A percentile compares a stretch with the other conserved stretches of the same genome.
phyloP scores from a whole-genome alignment of 345 rosid genomes.

The Eucalyptus dawsonii region DNA sequence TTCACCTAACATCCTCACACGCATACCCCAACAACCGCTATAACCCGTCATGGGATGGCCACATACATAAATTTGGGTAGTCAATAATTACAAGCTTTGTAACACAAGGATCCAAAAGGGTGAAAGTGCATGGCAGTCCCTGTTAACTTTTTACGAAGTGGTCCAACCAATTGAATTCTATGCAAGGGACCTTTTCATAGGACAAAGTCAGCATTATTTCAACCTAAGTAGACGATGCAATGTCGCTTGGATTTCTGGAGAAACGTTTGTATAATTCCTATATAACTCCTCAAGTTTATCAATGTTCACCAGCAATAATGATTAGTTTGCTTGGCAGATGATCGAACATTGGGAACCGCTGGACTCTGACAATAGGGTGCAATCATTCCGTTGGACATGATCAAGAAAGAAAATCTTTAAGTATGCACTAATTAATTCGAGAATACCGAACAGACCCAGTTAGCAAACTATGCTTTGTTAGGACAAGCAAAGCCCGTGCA shows the following conservation, averaged over 20 bases:
- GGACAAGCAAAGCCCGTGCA: slow-evolving; percentile 43
- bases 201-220: neutral
- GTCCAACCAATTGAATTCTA: neutral
- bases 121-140: neutral
- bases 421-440: neutral
- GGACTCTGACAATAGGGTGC: neutral
- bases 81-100: neutral
- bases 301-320: neutral
- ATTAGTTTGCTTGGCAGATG: neutral
- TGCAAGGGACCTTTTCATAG: neutral
- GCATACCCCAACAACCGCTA: neutral
- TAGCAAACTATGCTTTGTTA: neutral
- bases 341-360: neutral
- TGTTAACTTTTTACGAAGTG: neutral
- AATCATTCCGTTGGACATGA: neutral
- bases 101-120: neutral
- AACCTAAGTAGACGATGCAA: neutral
- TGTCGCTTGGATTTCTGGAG: neutral
- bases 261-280: neutral
- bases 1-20: neutral
- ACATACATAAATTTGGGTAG: neutral
- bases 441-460: neutral
- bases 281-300: neutral
- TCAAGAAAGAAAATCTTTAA: neutral
- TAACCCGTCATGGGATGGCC: neutral